A percentile compares a stretch with the other conserved stretches of the same genome.
phyloP scores from a whole-genome alignment of 805 yeast genomes.

The Candida cerambycidarum region DNA sequence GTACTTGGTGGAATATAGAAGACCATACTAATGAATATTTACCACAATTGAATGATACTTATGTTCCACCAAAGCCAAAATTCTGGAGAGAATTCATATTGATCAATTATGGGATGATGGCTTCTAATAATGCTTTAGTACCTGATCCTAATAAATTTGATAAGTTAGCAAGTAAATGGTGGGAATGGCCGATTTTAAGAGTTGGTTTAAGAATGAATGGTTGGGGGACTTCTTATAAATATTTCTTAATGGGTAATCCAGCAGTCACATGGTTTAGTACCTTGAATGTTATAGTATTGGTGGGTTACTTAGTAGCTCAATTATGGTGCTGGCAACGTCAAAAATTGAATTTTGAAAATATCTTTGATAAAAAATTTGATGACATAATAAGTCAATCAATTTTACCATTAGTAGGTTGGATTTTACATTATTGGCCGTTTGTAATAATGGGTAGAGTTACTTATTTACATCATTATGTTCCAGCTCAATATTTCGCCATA shows the following conservation, averaged over 20 bases:
- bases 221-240: slow-evolving; percentile 64
- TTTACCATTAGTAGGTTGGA: slow-evolving; percentile 41
- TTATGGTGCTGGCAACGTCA: slow-evolving; percentile 36
- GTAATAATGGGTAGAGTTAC: slow-evolving; percentile 44
- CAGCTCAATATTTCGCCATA: slow-evolving; percentile 61
- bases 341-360: slow-evolving; percentile 14
- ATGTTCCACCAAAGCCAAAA: slow-evolving; percentile 40
- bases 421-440: slow-evolving; percentile 41
- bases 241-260: slow-evolving; percentile 74
- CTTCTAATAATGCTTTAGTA: slow-evolving; percentile 75
- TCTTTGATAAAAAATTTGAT: slow-evolving; percentile 30
- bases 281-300: slow-evolving; percentile 21
- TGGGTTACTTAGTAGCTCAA: slow-evolving; percentile 19
- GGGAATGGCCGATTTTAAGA: slow-evolving; percentile 88
- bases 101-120: slow-evolving; percentile 83
- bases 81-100: slow-evolving; percentile 76
- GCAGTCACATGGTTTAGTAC: slow-evolving; percentile 65
- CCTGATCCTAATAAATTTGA: slow-evolving; percentile 79
- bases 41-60: slow-evolving; percentile 27
- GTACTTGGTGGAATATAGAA: slow-evolving; percentile 82
- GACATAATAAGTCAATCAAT: slow-evolving; percentile 29
- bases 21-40: slow-evolving; percentile 57
- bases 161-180: slow-evolving; percentile 66
- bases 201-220: slow-evolving; percentile 75
- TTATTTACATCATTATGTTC: slow-evolving; percentile 45